Evolutionary conservation across 2,329 filamentous ascomycete genomes (phyloP), one percentile per base, ranked within the genome.

Genomic region (Claviceps digitariae): DNA sequence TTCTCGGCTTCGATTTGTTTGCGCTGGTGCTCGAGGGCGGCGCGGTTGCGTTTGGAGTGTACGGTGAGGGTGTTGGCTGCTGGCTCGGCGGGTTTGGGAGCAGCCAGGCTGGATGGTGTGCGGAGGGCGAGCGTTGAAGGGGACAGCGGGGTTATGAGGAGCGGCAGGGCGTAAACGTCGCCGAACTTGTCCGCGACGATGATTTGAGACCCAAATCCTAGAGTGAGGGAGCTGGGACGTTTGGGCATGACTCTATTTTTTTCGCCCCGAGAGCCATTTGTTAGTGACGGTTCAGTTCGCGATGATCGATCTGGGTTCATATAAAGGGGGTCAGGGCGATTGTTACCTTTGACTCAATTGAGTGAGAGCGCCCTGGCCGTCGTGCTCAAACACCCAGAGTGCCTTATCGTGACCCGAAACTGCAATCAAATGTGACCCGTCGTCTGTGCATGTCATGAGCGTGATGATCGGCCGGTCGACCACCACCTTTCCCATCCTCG

Each of bases 101-200:
- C 48, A 21, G 57, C 57, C 41, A 49, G 15, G 15, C 2, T 20
- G 47, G 21, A 25, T 4, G 47, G 48, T 55, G 43, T 48, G 48
- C 47, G 55, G 55, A 50, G 58, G 47, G 44, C 51, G 47, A 44
- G 52, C 34, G 44, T 44, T 25, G 48, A 58, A 52, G 50, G 51
- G 25, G 60, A 57, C 21, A 53, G 54, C 36, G 58, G 62, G 38
- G 59, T 62, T 48, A 57, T 54, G 55, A 64, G 51, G 50, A 97
- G 74, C 15, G 93, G 91, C 8, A 98, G 70, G 12, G 87, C 80
- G 69, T 95, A 97, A 56, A 96, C 91, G 66, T 98, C 93, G 59
- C 93, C 93, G 63, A 97, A 97, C 68, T 98, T 98, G 73, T 98
- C 93, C 51, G 83, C 91, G 57, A 81, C 83, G 54, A 97, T 70